Conservation (phyloP, 495 filamentous ascomycete genomes). For the Collariella sp. region DNA sequence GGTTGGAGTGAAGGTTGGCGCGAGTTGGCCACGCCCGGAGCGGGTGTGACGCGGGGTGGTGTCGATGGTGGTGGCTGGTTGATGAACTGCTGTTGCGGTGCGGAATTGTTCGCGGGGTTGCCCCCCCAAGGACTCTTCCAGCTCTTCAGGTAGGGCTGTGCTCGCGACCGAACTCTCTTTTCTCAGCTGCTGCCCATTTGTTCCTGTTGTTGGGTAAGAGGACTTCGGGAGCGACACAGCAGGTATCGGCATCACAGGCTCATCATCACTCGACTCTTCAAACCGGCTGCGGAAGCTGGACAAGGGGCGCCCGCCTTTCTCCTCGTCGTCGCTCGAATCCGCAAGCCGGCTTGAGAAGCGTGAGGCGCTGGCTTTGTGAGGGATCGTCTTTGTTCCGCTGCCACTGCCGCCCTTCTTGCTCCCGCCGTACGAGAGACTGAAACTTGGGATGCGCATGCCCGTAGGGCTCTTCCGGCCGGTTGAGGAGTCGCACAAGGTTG, state of each 20-base stretch:
- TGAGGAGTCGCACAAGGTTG: slow-evolving; percentile 21
- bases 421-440: slow-evolving; percentile 21
- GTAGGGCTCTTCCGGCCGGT: slow-evolving; percentile 16
- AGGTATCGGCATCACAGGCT: slow-evolving; percentile 30
- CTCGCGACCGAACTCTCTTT: slow-evolving; percentile 19
- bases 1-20: slow-evolving; percentile 22
- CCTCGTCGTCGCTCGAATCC: slow-evolving; percentile 71
- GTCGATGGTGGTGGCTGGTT: not conserved
- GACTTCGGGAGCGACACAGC: slow-evolving; percentile 5
- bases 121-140: slow-evolving; percentile 29
- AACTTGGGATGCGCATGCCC: slow-evolving; percentile 27
- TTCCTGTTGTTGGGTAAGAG: not conserved
- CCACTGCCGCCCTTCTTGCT: slow-evolving; percentile 19
- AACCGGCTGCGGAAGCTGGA: slow-evolving; percentile 58
- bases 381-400: not conserved
- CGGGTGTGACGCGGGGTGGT: slow-evolving; percentile 22
- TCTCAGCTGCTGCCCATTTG: not conserved
- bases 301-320: slow-evolving; percentile 40
- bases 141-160: slow-evolving; percentile 27
- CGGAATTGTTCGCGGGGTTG: slow-evolving; percentile 10
- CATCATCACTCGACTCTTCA: slow-evolving; percentile 75
- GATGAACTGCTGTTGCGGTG: not conserved
- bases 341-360: slow-evolving; percentile 35
- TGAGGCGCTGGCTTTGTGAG: not conserved
- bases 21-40: slow-evolving; percentile 29